A percentile compares a stretch with the other conserved stretches of the same genome.
These are phyloP conservation scores for Paxillus rubicundulus DNA, from an alignment of 768 basidiomycete genomes.

Conservation along the genomic window DNA sequence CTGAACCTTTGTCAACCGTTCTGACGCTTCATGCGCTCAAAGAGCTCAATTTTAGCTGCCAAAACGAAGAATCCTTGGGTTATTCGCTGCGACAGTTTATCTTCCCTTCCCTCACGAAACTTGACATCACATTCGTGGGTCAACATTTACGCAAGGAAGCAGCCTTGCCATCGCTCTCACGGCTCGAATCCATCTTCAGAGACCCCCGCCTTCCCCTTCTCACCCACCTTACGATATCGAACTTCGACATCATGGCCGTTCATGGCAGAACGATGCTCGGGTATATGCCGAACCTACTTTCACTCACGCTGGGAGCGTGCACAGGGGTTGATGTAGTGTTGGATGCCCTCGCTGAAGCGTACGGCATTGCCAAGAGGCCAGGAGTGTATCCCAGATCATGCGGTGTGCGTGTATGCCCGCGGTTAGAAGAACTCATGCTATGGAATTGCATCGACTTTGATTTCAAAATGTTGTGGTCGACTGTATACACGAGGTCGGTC, in stretches of 20 bases:
- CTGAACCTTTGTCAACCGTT: conserved; percentile 26
- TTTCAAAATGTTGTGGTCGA: conserved; percentile 34
- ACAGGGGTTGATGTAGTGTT: conserved; percentile 41
- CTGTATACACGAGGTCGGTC: conserved; percentile 36
- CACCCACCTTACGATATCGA: conserved; percentile 49
- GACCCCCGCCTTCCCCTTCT: conserved; percentile 53
- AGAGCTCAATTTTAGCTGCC: conserved; percentile 44
- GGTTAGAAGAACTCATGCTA: conserved; percentile 48
- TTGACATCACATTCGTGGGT: conserved; percentile 43
- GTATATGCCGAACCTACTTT: conserved; percentile 50
- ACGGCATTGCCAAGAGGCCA: conserved; percentile 20
- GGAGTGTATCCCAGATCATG: conserved; percentile 18
- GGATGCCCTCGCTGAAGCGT: conserved; percentile 39
- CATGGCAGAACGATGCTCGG: conserved; percentile 44
- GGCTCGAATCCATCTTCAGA: conserved; percentile 51
- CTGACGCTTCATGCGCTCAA: conserved; percentile 33
- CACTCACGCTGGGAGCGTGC: conserved; percentile 48
- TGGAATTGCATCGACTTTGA: conserved; percentile 50
- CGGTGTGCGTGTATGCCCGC: conserved; percentile 49
- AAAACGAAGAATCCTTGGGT: conserved; percentile 38
- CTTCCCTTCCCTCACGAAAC: conserved; percentile 43
- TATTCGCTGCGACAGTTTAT: conserved; percentile 42
- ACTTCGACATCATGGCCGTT: conserved; percentile 41
- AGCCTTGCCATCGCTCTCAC: conserved; percentile 38
- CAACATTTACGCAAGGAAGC: conserved; percentile 21